Percentiles rank a stretch among this genome's conserved stretches.
Conservation (phyloP, 257 asterid genomes). For the Capsicum chinense region DNA sequence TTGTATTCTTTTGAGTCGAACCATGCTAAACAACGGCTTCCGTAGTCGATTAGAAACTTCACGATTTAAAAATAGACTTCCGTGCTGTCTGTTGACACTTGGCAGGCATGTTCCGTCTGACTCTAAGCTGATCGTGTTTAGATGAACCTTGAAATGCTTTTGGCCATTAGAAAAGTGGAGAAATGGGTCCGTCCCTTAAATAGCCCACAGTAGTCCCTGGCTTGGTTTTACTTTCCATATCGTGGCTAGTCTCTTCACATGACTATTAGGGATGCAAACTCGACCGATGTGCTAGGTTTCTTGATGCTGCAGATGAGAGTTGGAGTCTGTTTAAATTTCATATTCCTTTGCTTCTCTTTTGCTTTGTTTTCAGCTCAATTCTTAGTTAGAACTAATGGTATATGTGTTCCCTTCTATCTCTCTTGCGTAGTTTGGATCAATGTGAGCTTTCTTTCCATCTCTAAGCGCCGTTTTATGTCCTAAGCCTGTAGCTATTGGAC, state of each 20-base stretch:
- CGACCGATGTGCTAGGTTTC: not conserved
- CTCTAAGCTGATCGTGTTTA: not conserved
- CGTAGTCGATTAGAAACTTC: not conserved
- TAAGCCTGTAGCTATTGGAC: not conserved
- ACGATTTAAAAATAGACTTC: not conserved
- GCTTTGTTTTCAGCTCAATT: not conserved
- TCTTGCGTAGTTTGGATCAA: not conserved
- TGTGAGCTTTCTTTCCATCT: not conserved
- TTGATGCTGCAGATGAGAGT: constrained; percentile 3
- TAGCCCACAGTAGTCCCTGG: not conserved
- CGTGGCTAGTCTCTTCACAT: not conserved
- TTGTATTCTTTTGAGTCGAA: not conserved
- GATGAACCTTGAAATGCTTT: constrained; percentile 1
- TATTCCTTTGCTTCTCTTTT: not conserved
- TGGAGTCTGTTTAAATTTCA: not conserved
- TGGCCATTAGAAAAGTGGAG: not conserved
- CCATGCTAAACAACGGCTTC: not conserved
- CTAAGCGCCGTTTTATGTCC: not conserved
- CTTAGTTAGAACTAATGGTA: not conserved
- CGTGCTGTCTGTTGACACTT: constrained; percentile 6
- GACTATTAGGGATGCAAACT: not conserved
- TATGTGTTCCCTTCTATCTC: not conserved
- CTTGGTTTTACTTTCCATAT: not conserved
- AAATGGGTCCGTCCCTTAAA: not conserved
- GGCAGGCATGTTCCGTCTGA: not conserved